A percentile compares a stretch with the other conserved stretches of the same genome.
Conservation (phyloP, 208 protist species). For the Trypanosoma theileri region DNA sequence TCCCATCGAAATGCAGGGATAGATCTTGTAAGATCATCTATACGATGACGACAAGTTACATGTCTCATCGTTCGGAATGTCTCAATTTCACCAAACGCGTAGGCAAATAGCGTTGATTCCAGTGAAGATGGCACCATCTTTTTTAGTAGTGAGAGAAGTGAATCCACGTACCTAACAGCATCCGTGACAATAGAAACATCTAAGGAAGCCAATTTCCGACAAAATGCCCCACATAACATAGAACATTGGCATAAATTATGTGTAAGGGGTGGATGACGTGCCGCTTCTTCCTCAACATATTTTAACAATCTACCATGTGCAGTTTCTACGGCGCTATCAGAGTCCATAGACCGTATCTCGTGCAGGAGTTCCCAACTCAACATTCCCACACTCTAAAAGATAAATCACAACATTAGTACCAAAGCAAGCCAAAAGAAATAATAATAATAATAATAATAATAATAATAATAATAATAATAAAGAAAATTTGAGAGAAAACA, state of each 20-base stretch:
- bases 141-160: slow-evolving; percentile 17
- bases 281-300: slow-evolving; percentile 1
- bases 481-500: too few relatives aligned
- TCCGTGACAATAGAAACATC: slow-evolving; percentile 10
- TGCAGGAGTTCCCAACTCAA: slow-evolving; percentile 10
- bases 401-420: not conserved
- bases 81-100: slow-evolving; percentile 51
- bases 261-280: slow-evolving; percentile 1
- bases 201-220: slow-evolving; percentile 13
- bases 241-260: slow-evolving; percentile 22
- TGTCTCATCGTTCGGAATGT: slow-evolving; percentile 40
- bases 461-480: slow-evolving; percentile 11
- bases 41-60: slow-evolving; percentile 29
- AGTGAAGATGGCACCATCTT: slow-evolving; percentile 1
- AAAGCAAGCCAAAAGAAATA: not conserved
- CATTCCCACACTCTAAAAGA: slow-evolving; percentile 2
- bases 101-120: slow-evolving; percentile 32
- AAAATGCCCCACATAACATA: slow-evolving; percentile 30
- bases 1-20: slow-evolving; percentile 33
- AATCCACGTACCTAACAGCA: slow-evolving; percentile 9
- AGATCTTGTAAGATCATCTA: slow-evolving; percentile 37
- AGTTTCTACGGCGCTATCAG: slow-evolving; percentile 6
- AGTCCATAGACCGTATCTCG: slow-evolving; percentile 27
- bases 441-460: not conserved
- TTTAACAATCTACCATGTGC: not conserved